Conservation (phyloP, 805 yeast species). For the Starmera caribaea region DNA sequence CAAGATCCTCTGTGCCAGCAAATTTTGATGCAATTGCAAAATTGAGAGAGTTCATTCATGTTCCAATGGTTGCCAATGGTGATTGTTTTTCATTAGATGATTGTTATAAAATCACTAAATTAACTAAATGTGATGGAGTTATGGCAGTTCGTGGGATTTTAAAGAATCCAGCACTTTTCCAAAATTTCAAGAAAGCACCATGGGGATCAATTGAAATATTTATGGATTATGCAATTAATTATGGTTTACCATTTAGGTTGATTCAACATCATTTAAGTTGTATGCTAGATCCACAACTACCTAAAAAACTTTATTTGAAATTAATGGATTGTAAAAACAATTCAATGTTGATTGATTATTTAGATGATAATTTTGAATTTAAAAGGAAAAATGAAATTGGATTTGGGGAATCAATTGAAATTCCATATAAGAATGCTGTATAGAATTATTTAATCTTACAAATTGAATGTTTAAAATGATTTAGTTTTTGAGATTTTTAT, state of each 20-base stretch:
- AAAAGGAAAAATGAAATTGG: slow-evolving; percentile 59
- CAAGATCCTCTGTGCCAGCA: slow-evolving; percentile 78
- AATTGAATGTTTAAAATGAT: not conserved
- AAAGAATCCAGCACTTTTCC: slow-evolving; percentile 80
- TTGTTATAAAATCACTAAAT: slow-evolving; percentile 47
- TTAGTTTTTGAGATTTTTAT: not conserved
- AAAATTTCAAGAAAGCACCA: slow-evolving; percentile 65
- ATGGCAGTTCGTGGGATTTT: slow-evolving; percentile 93
- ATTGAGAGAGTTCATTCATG: slow-evolving; percentile 37
- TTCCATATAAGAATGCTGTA: slow-evolving; percentile 42
- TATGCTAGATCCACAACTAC: slow-evolving; percentile 58
- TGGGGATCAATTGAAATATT: slow-evolving; percentile 87
- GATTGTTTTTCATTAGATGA: slow-evolving; percentile 71
- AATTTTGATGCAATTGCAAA: slow-evolving; percentile 71
- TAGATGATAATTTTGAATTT: slow-evolving; percentile 61
- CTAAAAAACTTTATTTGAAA: slow-evolving; percentile 40
- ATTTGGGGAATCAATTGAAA: slow-evolving; percentile 48
- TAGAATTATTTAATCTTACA: no score
- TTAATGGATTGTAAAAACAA: slow-evolving; percentile 54
- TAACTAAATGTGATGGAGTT: slow-evolving; percentile 80
- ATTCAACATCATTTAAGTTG: slow-evolving; percentile 83
- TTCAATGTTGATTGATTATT: slow-evolving; percentile 70
- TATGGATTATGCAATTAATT: slow-evolving; percentile 67
- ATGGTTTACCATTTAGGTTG: slow-evolving; percentile 78
- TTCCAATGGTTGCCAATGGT: slow-evolving; percentile 97